These are phyloP conservation scores for Xylariaceae sp. DNA, from an alignment of 2,329 filamentous ascomycete species.

Conservation along the genomic window DNA sequence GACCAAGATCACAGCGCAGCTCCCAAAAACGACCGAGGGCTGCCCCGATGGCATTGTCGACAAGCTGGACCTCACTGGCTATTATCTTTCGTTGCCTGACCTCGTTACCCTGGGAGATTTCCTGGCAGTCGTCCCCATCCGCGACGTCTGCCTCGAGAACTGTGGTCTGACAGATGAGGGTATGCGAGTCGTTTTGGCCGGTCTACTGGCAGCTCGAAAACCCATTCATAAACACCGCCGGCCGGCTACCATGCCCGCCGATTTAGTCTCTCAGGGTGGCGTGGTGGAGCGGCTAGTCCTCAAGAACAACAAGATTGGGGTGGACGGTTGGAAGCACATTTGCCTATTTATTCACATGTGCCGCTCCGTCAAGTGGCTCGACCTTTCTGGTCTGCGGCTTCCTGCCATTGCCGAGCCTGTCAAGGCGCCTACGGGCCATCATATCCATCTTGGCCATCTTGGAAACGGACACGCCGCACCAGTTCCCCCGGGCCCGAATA, in stretches of 20 bases:
- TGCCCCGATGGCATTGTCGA: slow-evolving; percentile 68
- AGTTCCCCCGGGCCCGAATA: slow-evolving; percentile 38
- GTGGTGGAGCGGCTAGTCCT: slow-evolving; percentile 81
- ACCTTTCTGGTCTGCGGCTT: slow-evolving; percentile 80
- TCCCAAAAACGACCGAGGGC: slow-evolving; percentile 64
- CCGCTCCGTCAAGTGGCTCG: slow-evolving; percentile 75
- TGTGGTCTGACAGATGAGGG: slow-evolving; percentile 84
- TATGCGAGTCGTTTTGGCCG: slow-evolving; percentile 78
- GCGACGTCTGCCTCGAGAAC: slow-evolving; percentile 80
- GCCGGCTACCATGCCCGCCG: slow-evolving; percentile 33
- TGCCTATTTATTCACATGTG: slow-evolving; percentile 88
- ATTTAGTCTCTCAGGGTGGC: slow-evolving; percentile 51
- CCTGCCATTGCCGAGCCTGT: slow-evolving; percentile 38
- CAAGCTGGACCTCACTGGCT: slow-evolving; percentile 78
- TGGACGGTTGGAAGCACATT: slow-evolving; percentile 87
- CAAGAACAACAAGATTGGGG: slow-evolving; percentile 86
- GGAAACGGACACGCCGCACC: slow-evolving; percentile 27
- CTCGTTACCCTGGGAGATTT: slow-evolving; percentile 87
- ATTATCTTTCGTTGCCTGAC: slow-evolving; percentile 77
- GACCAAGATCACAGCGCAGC: slow-evolving; percentile 85
- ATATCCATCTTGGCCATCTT: slow-evolving; percentile 22
- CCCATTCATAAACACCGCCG: slow-evolving; percentile 52
- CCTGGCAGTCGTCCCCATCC: slow-evolving; percentile 85
- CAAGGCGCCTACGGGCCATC: slow-evolving; percentile 21
- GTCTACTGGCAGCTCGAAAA: slow-evolving; percentile 72